Conservation (phyloP, 164 flowering plant genomes). For the Akebia trifoliata region DNA sequence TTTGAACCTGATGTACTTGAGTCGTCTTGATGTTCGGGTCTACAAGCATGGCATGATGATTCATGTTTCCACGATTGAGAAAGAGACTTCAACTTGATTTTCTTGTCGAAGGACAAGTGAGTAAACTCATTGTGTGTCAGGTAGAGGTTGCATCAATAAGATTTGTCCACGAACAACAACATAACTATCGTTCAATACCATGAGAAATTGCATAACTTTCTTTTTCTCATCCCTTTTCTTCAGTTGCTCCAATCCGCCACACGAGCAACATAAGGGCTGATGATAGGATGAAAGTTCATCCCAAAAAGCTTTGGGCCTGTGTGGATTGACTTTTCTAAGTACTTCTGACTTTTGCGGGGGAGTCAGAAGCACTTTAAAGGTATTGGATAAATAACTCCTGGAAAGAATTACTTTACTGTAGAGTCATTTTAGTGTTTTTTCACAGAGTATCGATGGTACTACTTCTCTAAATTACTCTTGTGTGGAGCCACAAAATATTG, state of each 20-base stretch:
- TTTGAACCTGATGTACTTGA: background rate
- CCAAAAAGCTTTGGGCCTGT: constrained; percentile 4
- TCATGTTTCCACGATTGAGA: background rate
- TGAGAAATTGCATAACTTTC: background rate
- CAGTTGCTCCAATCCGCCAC: background rate
- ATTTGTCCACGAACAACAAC: background rate
- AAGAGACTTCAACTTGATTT: background rate
- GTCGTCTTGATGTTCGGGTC: background rate
- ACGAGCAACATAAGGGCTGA: background rate
- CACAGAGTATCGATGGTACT: too few species aligned
- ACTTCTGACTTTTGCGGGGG: too few species aligned
- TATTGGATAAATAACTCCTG: too few species aligned
- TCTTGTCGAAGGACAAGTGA: constrained; percentile 2
- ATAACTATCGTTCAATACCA: background rate
- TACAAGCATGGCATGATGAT: background rate
- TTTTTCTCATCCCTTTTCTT: background rate
- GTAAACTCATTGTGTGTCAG: background rate
- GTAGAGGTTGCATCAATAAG: background rate
- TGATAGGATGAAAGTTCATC: constrained; percentile 9
- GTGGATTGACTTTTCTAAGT: too few species aligned
- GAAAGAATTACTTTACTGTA: too few species aligned
- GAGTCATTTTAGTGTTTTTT: too few species aligned
- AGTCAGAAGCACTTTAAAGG: too few species aligned
- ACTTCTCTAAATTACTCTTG: too few species aligned
- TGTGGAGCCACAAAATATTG: too few species aligned